Conservation (phyloP, 768 basidiomycete genomes). For the Tricholoma sp. region DNA sequence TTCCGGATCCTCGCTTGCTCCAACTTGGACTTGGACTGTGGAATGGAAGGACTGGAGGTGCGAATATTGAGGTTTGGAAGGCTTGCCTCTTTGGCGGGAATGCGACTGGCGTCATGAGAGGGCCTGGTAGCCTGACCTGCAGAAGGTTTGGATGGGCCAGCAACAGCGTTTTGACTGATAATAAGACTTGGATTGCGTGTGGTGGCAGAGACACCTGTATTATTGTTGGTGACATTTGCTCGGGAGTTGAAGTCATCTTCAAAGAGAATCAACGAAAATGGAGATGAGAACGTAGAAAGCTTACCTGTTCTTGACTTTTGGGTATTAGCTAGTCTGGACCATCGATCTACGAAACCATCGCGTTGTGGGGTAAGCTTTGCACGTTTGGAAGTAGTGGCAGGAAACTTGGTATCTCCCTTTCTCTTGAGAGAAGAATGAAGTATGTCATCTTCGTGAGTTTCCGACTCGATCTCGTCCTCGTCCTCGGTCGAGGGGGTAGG, state of each 20-base stretch:
- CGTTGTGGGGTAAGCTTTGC: slow-evolving; percentile 1
- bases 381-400: slow-evolving; percentile 8
- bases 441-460: slow-evolving; percentile 4
- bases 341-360: neutral
- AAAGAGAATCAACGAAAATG: neutral
- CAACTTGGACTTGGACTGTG: neutral
- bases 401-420: neutral
- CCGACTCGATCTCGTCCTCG: neutral
- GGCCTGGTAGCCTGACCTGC: neutral
- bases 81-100: neutral
- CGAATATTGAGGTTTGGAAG: neutral
- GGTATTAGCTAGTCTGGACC: neutral
- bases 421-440: slow-evolving; percentile 5
- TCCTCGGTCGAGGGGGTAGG: slow-evolving; percentile 8
- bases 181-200: neutral
- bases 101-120: neutral
- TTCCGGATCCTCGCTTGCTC: neutral
- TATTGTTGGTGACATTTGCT: neutral
- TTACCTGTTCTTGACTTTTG: neutral
- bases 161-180: neutral
- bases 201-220: neutral
- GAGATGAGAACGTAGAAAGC: neutral
- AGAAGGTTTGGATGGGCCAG: neutral
- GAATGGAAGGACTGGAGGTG: neutral
- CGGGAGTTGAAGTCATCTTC: neutral